Evolutionary conservation across 2,329 filamentous ascomycete species (phyloP), one percentile per base, ranked within the genome.

Genomic region (Pestalotiopsis sp.): DNA sequence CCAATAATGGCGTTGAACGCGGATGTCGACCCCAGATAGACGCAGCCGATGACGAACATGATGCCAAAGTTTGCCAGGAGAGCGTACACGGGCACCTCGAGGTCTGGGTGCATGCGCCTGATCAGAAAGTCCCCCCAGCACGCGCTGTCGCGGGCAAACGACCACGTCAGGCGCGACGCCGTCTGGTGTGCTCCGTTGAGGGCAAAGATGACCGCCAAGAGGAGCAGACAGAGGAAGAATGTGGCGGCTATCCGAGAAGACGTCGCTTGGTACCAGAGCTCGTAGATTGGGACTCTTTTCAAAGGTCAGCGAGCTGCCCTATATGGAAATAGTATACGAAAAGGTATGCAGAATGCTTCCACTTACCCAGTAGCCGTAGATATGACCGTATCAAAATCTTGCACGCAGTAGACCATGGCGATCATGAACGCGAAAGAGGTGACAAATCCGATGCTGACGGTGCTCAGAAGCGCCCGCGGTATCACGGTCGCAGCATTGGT

Each of bases 1-100:
- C 57, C 57, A 3, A 60, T 60, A 2, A 60, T 60, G 6, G 57
- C 57, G 20, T 60, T 60, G 20, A 60, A 60, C 11, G 57, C 31
- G 2, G 57, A 60, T 4, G 25, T 60, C 17, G 57, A 60, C 4
- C 57, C 57, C 13, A 60, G 31, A 4, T 60, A 60, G 57, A 60
- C 31, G 9, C 57, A 60, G 20, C 57, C 57, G 23, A 60, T 60
- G 57, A 60, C 23, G 31, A 60, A 60, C 57, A 60, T 60, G 57
- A 60, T 27, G 57, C 25, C 57, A 60, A 60, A 60, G 57, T 60
- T 60, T 6, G 17, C 13, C 11, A 60, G 4, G 3, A 60, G 57
- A 1, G 57, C 31, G 14, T 36, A 60, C 3, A 60, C 57, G 17
- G 57, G 57, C 13, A 60, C 57, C 1, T 60, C 57, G 6, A 60